Evolutionary conservation across 2,329 filamentous ascomycete genomes (phyloP).

Genomic region (Westerdykella ornata): DNA sequence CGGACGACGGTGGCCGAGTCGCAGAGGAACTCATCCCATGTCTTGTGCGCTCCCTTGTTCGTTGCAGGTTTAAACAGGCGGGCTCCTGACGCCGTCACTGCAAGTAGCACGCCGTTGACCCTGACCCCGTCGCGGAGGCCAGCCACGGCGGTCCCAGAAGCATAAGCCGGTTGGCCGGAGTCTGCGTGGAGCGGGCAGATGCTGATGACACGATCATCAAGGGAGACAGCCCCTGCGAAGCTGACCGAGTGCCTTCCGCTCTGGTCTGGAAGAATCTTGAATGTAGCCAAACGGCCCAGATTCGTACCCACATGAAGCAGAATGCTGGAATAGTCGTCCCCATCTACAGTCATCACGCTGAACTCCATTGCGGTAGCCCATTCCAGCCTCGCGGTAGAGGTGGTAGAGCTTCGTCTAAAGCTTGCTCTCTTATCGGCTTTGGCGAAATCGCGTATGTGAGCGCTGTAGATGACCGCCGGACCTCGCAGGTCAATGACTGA

Average conservation of each 20-base stretch:
- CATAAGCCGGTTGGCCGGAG: conserved; percentile 66
- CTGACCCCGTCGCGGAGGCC: conserved; percentile 67
- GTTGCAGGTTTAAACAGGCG: conserved; percentile 81
- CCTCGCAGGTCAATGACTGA: conserved; percentile 83
- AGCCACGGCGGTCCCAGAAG: conserved; percentile 68
- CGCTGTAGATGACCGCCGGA: conserved; percentile 73
- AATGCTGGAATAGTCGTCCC: conserved; percentile 93
- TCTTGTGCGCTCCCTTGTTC: conserved; percentile 84
- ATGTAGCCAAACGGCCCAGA: conserved; percentile 73
- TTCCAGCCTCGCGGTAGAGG: conserved; percentile 50
- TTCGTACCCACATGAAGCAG: conserved; percentile 87
- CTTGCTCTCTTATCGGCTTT: conserved; percentile 72
- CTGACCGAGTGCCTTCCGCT: conserved; percentile 65
- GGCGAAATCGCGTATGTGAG: conserved; percentile 63
- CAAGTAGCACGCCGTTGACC: conserved; percentile 74
- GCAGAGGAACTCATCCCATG: conserved; percentile 77
- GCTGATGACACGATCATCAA: conserved; percentile 64
- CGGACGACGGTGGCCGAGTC: conserved; percentile 72
- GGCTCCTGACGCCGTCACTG: conserved; percentile 65
- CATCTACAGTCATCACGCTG: conserved; percentile 80
- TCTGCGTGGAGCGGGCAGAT: conserved; percentile 75
- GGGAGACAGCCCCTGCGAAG: conserved; percentile 59
- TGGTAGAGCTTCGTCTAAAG: conserved; percentile 53
- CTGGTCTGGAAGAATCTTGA: conserved; percentile 74
- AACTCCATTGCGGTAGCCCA: conserved; percentile 82